phyloP scores from a whole-genome alignment of 495 filamentous ascomycete genomes.

The Aspergillus baeticus region DNA sequence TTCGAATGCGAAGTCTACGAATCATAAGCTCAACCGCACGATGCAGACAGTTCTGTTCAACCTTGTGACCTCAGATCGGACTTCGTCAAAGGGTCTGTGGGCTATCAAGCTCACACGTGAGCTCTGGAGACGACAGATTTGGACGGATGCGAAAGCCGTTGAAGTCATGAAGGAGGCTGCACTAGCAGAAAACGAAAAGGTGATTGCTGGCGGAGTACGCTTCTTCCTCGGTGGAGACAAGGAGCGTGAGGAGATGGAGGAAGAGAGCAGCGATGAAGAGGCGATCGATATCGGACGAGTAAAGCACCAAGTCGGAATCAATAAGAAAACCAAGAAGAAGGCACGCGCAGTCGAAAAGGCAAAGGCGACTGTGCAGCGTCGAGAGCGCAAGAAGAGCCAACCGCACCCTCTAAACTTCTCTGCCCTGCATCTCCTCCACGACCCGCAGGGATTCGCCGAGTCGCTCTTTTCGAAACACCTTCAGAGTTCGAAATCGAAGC shows the following conservation, averaged over 20 bases:
- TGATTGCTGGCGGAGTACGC: constrained; percentile 77
- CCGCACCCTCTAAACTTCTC: constrained; percentile 93
- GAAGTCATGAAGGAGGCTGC: constrained; percentile 93
- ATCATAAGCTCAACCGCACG: constrained; percentile 88
- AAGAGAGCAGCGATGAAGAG: constrained; percentile 81
- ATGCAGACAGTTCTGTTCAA: constrained; percentile 93
- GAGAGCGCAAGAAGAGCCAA: constrained; percentile 83
- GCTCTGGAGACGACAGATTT: constrained; percentile 84
- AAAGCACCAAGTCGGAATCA: constrained; percentile 82
- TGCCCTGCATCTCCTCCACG: constrained; percentile 92
- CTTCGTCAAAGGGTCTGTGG: constrained; percentile 86
- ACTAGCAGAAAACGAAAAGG: constrained; percentile 82
- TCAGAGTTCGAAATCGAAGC: constrained; percentile 78
- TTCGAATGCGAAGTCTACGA: constrained; percentile 78
- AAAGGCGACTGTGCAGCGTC: constrained; percentile 70
- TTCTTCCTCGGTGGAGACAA: constrained; percentile 97
- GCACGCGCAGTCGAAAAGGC: constrained; percentile 75
- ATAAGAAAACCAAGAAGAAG: constrained; percentile 94
- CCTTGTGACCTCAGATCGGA: constrained; percentile 78
- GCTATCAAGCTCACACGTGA: constrained; percentile 87
- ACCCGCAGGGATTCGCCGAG: constrained; percentile 94
- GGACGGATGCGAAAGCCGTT: constrained; percentile 84
- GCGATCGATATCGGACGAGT: constrained; percentile 75
- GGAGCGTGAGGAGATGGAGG: constrained; percentile 87
- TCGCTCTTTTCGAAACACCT: constrained; percentile 86